Evolutionary conservation across 2,329 filamentous ascomycete genomes (phyloP).

Genomic region (Graphilbum fragrans): DNA sequence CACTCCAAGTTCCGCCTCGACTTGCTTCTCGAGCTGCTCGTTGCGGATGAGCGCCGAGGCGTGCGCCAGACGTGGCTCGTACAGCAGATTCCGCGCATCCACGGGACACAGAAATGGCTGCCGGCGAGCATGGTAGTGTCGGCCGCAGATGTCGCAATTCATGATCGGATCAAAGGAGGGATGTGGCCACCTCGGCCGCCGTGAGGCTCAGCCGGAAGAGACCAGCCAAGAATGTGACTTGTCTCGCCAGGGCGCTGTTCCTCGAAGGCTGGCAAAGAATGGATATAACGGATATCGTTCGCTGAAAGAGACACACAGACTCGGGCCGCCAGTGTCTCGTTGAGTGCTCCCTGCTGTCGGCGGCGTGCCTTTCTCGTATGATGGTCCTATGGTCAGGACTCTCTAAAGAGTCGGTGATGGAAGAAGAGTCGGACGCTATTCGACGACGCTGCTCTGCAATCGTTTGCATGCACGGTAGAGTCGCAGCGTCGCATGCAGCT

Average conservation of each 20-base stretch:
- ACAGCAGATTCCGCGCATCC: constrained; percentile 58
- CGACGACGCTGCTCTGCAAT: too few species aligned
- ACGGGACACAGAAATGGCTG: constrained; percentile 56
- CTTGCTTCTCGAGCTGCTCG: constrained; percentile 38
- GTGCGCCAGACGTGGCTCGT: constrained; percentile 50
- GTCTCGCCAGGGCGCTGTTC: too few species aligned
- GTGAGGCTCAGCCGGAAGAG: not conserved
- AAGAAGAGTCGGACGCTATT: too few species aligned
- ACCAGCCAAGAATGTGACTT: too few species aligned
- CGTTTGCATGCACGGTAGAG: too few species aligned
- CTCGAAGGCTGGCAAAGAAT: not conserved
- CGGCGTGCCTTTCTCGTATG: too few species aligned
- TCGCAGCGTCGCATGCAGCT: too few species aligned
- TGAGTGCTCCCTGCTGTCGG: too few species aligned
- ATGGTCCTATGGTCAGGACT: too few species aligned
- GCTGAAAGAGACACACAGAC: not conserved
- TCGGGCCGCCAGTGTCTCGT: too few species aligned
- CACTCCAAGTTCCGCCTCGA: constrained; percentile 26
- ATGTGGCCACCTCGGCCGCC: not conserved
- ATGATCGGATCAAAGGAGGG: constrained; percentile 37
- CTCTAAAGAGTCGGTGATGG: too few species aligned
- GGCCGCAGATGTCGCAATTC: constrained; percentile 58
- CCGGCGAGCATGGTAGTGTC: constrained; percentile 39
- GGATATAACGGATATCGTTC: not conserved
- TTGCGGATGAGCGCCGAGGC: constrained; percentile 50